Evolutionary conservation across 2,329 filamentous ascomycete species (phyloP).

Genomic region (Zelopaecilomyces penicillatus): DNA sequence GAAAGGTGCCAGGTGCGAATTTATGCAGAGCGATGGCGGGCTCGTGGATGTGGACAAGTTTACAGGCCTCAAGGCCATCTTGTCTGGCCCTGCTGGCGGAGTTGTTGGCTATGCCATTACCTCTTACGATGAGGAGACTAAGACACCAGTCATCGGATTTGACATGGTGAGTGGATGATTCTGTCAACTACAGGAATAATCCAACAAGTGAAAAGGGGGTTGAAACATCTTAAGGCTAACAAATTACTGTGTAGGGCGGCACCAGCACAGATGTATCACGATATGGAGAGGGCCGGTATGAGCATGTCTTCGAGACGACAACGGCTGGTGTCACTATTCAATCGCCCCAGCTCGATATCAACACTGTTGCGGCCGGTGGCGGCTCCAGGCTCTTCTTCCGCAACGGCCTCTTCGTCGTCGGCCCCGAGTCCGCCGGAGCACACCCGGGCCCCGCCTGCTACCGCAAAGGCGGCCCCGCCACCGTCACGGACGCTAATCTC

Average conservation of each 20-base stretch:
- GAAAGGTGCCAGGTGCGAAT: slow-evolving; percentile 76
- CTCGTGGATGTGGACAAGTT: slow-evolving; percentile 70
- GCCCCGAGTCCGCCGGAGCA: slow-evolving; percentile 80
- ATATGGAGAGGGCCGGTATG: slow-evolving; percentile 77
- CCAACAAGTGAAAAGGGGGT: too few relatives aligned
- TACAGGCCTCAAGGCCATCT: slow-evolving; percentile 73
- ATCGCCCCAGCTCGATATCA: slow-evolving; percentile 86
- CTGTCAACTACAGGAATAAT: background rate
- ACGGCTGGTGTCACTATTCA: slow-evolving; percentile 93
- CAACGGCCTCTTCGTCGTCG: slow-evolving; percentile 84
- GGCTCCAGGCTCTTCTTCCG: slow-evolving; percentile 78
- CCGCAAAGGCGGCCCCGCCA: slow-evolving; percentile 77
- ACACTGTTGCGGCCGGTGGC: slow-evolving; percentile 87
- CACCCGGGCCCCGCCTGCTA: slow-evolving; percentile 89
- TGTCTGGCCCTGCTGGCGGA: slow-evolving; percentile 86
- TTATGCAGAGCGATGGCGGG: slow-evolving; percentile 84
- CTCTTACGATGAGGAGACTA: slow-evolving; percentile 75
- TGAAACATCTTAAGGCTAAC: too few relatives aligned
- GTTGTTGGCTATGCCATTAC: slow-evolving; percentile 90
- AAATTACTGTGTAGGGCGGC: slow-evolving; percentile 44
- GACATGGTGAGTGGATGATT: slow-evolving; percentile 56
- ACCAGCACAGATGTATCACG: slow-evolving; percentile 87
- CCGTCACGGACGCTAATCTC: slow-evolving; percentile 89
- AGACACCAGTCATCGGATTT: slow-evolving; percentile 83
- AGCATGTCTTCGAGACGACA: slow-evolving; percentile 90